phyloP scores from a whole-genome alignment of 805 yeast species.

The Kuraishia hungarica region DNA sequence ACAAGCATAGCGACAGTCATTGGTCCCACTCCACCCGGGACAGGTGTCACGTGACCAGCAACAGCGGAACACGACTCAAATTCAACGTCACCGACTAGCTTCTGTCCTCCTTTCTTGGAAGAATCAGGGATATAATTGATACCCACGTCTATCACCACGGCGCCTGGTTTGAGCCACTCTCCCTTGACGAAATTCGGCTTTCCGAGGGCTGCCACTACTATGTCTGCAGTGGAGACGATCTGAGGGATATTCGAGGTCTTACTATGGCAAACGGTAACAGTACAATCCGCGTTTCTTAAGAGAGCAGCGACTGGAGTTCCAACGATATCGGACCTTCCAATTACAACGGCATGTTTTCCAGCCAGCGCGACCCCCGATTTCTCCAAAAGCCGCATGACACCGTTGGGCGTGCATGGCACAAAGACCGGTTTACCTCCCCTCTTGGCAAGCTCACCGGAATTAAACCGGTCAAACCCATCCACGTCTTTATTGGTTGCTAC shows the following conservation, averaged over 20 bases:
- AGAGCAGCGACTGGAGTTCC: slow-evolving; percentile 89
- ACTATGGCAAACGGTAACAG: slow-evolving; percentile 85
- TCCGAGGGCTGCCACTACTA: slow-evolving; percentile 90
- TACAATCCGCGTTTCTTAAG: slow-evolving; percentile 70
- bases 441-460: slow-evolving; percentile 86
- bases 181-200: slow-evolving; percentile 77
- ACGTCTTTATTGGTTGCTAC: slow-evolving; percentile 85
- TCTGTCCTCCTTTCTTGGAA: slow-evolving; percentile 65
- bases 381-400: slow-evolving; percentile 74
- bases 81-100: slow-evolving; percentile 94
- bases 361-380: slow-evolving; percentile 55
- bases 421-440: slow-evolving; percentile 77
- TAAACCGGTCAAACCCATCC: slow-evolving; percentile 86
- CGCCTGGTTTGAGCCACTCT: slow-evolving; percentile 80
- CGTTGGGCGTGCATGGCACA: slow-evolving; percentile 94
- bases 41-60: slow-evolving; percentile 82
- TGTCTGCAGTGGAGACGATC: slow-evolving; percentile 63
- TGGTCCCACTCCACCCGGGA: slow-evolving; percentile 99
- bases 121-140: slow-evolving; percentile 81
- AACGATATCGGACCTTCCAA: slow-evolving; percentile 94
- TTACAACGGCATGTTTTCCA: slow-evolving; percentile 85
- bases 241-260: slow-evolving; percentile 53
- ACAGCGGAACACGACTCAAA: slow-evolving; percentile 53
- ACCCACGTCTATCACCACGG: slow-evolving; percentile 90
- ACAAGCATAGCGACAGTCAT: slow-evolving; percentile 98